These are phyloP conservation scores for Castanopsis chinensis DNA, from an alignment of 306 rosid genomes.

Conservation along the genomic window DNA sequence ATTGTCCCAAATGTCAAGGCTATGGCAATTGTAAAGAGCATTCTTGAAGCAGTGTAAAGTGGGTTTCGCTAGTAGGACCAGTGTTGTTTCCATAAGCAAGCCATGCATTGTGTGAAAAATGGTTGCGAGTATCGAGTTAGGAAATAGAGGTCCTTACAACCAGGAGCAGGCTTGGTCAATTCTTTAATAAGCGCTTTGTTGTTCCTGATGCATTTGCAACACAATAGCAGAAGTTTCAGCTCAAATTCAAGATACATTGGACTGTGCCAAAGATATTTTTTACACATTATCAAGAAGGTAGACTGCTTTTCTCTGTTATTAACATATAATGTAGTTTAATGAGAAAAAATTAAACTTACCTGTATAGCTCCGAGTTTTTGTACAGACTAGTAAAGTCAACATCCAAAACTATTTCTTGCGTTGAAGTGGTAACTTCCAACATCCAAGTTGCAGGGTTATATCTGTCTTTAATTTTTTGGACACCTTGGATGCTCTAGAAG, in stretches of 20 bases:
- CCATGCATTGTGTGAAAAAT: no score
- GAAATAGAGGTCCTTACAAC: constrained; percentile 35
- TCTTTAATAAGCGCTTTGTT: constrained; percentile 16
- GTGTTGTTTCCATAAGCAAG: no score
- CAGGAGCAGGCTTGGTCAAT: constrained; percentile 25
- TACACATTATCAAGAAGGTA: not conserved
- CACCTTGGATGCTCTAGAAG: constrained; percentile 38
- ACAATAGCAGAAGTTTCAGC: no score
- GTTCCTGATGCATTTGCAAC: constrained; percentile 16
- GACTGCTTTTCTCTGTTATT: not conserved
- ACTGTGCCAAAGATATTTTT: no score
- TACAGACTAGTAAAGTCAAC: constrained; percentile 37
- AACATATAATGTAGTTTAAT: not conserved
- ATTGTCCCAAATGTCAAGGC: no score
- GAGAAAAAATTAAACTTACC: constrained; percentile 13
- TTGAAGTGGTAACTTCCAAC: constrained; percentile 43
- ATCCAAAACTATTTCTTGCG: constrained; percentile 37
- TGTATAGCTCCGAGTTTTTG: constrained; percentile 37
- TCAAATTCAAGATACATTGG: no score
- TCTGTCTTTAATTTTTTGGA: constrained; percentile 30
- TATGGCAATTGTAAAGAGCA: no score
- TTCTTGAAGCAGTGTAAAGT: no score
- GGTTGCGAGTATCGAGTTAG: constrained; percentile 3
- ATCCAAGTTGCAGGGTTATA: constrained; percentile 58
- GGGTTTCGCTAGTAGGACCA: no score